These are phyloP conservation scores for Penicillium goetzii DNA, from an alignment of 495 filamentous ascomycete genomes.

Conservation along the genomic window DNA sequence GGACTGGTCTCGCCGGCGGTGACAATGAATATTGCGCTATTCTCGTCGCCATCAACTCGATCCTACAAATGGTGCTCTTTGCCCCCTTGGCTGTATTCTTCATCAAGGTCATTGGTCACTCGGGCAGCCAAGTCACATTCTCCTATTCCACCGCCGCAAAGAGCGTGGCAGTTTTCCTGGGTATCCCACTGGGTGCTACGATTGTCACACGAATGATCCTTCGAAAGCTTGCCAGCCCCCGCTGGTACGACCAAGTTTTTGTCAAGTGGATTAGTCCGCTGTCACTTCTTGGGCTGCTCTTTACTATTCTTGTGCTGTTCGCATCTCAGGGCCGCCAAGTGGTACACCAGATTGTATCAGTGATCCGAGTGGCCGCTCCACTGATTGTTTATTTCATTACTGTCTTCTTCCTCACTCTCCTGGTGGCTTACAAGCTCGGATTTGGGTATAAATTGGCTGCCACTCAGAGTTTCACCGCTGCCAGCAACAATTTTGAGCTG, in stretches of 20 bases:
- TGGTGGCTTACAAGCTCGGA: constrained; percentile 58
- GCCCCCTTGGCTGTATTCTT: constrained; percentile 81
- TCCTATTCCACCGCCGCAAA: constrained; percentile 74
- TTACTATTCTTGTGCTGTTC: constrained; percentile 85
- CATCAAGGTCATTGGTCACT: constrained; percentile 65
- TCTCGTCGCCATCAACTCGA: constrained; percentile 83
- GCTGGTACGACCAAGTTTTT: constrained; percentile 71
- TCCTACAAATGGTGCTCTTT: constrained; percentile 85
- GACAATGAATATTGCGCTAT: constrained; percentile 87
- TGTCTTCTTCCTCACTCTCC: constrained; percentile 72
- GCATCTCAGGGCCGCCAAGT: constrained; percentile 79
- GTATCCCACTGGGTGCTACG: constrained; percentile 81
- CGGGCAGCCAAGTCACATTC: constrained; percentile 44
- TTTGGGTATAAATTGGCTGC: constrained; percentile 73
- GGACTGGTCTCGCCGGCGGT: constrained; percentile 78
- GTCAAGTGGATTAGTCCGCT: constrained; percentile 69
- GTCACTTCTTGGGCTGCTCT: constrained; percentile 83
- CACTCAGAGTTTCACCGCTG: constrained; percentile 92
- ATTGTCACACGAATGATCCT: constrained; percentile 72
- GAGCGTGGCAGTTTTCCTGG: constrained; percentile 81
- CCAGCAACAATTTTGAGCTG: constrained; percentile 94
- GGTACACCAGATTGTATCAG: constrained; percentile 81
- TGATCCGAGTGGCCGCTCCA: constrained; percentile 78
- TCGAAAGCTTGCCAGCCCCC: constrained; percentile 52
- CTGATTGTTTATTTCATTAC: constrained; percentile 78